Evolutionary conservation across 768 basidiomycete species (phyloP), one percentile per base, ranked within the genome.

Genomic region (Krasilnikovozyma curviuscula): DNA sequence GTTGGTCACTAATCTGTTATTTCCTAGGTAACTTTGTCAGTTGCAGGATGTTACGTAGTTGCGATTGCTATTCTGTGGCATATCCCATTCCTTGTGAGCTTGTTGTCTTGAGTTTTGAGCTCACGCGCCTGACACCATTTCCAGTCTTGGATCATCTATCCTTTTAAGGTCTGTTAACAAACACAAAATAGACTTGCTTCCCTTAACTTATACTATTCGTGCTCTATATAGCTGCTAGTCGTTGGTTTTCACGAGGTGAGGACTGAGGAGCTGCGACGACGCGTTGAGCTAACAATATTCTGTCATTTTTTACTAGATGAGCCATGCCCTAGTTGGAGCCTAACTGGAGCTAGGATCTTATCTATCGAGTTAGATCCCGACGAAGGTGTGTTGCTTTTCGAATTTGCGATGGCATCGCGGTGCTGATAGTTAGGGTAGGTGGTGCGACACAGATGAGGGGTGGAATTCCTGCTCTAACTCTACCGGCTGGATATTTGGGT

Each of bases 341-440:
- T 88, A 28, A 88, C 83, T 16, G 83, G 83, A 54, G 83, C 83
- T n/a, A 74, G 64, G 30, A 84, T 88, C 34, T 75, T 84, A 57
- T 82, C 81, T 13, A 79, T 88, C 40, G 76, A 83, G 59, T 73
- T 88, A 13, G 83, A 88, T 66, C 84, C 83, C 37, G 83, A 85
- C 57, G 86, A 88, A 66, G 85, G 85, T n/a, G n/a, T n/a, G n/a
- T n/a, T n/a, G n/a, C n/a, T n/a, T n/a, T n/a, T n/a, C n/a, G n/a
- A n/a, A n/a, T n/a, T n/a, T n/a, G n/a, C n/a, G n/a, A n/a, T n/a
- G n/a, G n/a, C n/a, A n/a, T n/a, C n/a, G n/a, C n/a, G n/a, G n/a
- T n/a, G n/a, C n/a, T n/a, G n/a, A n/a, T n/a, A n/a, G n/a, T n/a
- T n/a, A n/a, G n/a, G n/a, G n/a, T n/a, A n/a, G n/a, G n/a, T 1